Conservation (phyloP, 352 stramenopile genomes). For the Bremia lactucae region DNA sequence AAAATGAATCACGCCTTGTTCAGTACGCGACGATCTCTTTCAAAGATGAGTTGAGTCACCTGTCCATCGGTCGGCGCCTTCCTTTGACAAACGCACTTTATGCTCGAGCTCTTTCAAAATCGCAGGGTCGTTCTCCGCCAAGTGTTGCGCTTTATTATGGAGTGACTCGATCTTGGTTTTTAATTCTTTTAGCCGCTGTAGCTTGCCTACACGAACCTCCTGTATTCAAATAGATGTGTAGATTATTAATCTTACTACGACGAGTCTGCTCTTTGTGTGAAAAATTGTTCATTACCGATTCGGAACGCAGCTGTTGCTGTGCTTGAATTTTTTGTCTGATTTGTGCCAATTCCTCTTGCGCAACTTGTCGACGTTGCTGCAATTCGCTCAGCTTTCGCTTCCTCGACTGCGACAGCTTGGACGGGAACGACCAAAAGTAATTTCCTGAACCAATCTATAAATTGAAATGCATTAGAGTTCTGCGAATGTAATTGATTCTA, state of each 20-base stretch:
- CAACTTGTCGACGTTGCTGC: slow-evolving; percentile 32
- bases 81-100: slow-evolving; percentile 56
- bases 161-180: slow-evolving; percentile 38
- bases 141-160: slow-evolving; percentile 42
- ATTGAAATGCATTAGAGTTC: not conserved
- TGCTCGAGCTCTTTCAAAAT: slow-evolving; percentile 48
- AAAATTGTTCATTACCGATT: no score
- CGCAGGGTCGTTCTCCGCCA: slow-evolving; percentile 66
- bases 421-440: slow-evolving; percentile 85
- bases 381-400: slow-evolving; percentile 68
- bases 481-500: not conserved
- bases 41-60: no score
- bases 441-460: slow-evolving; percentile 72
- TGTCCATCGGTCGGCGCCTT: slow-evolving; percentile 67
- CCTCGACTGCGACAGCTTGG: slow-evolving; percentile 65
- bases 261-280: no score
- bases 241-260: no score
- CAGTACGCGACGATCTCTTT: no score
- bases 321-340: slow-evolving; percentile 39
- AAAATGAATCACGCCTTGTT: not conserved
- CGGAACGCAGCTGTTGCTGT: slow-evolving; percentile 36
- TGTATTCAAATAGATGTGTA: no score
- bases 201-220: no score
- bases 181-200: slow-evolving; percentile 16
- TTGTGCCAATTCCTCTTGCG: slow-evolving; percentile 33